Base-by-base conservation (phyloP, 2,329 filamentous ascomycete genomes). In the Clathrospora elynae region DNA sequence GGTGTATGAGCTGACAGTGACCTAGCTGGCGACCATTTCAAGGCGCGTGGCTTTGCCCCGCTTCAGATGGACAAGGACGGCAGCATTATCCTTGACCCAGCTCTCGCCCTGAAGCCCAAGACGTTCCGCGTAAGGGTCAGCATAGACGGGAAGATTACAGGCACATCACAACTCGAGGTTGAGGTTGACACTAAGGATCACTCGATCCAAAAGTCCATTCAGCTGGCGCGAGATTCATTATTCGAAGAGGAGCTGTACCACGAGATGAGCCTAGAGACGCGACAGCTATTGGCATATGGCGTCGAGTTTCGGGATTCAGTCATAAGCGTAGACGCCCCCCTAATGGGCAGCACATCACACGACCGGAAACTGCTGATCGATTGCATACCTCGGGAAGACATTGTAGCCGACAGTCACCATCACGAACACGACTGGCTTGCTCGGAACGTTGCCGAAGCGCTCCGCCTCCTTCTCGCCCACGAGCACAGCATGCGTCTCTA, bases 201-300 rank as follows among this genome's bases (percentile, higher is more conserved):
- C 2, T 75, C 80, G 1, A 73, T 91, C 6, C 83, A 89, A 53
- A 77, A 82, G 19, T 79, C 84, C 7, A 87, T 95, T 20, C 80
- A 85, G 12, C 82, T 88, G 57, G 87, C 88, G 2, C 80, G 88
- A 42, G 87, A 93, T 67, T 89, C 87, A 35, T 78, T 92, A 13
- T 90, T 88, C 58, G 84, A 88, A 18, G 85, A 91, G 62, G 93
- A 99, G 65, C 74, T 99, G 2, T 96, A 90, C 79, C 85, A 95
- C 57, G 93, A 99, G 70, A 77, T 97, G 46, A 85, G 86, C 37
- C 81, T 89, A 12, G 93, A 99, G 71, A 84, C 87, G 0, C 85
- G 90, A 11, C 78, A 79, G 0, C 75, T 96, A 14, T 78, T 85
- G 3, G 83, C 84, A 8, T 84, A 88, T 47, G 82, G 85, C 7